phyloP scores from a whole-genome alignment of 148 eudicot genomes.

The Amaranthus hypochondriacus region DNA sequence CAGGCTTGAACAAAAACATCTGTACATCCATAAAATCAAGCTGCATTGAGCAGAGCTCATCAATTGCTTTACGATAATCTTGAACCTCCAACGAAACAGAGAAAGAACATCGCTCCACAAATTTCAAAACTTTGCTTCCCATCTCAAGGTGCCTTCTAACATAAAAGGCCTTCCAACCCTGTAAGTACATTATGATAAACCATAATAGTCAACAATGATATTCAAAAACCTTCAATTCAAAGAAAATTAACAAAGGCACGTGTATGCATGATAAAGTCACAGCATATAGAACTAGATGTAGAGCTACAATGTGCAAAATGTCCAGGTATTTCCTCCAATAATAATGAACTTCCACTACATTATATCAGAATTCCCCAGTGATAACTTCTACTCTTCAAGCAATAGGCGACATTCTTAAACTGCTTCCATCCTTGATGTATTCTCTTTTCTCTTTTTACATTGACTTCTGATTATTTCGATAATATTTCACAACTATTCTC shows the following conservation, averaged over 20 bases:
- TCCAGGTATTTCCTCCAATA: too few relatives aligned
- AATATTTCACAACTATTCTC: too few relatives aligned
- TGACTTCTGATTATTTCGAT: too few relatives aligned
- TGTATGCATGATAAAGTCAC: not conserved
- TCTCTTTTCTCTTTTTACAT: too few relatives aligned
- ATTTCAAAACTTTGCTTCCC: constrained; percentile 42
- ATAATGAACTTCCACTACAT: too few relatives aligned
- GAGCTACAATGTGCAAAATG: not conserved
- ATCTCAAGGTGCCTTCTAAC: constrained; percentile 53
- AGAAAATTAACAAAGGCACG: not conserved
- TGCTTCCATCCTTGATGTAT: too few relatives aligned
- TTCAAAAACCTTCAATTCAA: not conserved
- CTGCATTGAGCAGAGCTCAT: constrained; percentile 40
- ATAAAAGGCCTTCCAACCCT: constrained; percentile 68
- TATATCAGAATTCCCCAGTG: too few relatives aligned
- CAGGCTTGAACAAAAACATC: constrained; percentile 59
- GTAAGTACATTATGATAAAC: not conserved
- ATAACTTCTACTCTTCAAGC: too few relatives aligned
- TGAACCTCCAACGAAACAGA: constrained; percentile 63
- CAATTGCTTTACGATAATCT: constrained; percentile 62
- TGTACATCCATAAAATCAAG: constrained; percentile 67
- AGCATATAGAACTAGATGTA: not conserved
- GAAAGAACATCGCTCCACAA: constrained; percentile 46
- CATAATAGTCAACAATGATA: not conserved
- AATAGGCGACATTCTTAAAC: too few relatives aligned